Conservation (phyloP, 768 basidiomycete genomes). For the Lactifluus subvellereus region DNA sequence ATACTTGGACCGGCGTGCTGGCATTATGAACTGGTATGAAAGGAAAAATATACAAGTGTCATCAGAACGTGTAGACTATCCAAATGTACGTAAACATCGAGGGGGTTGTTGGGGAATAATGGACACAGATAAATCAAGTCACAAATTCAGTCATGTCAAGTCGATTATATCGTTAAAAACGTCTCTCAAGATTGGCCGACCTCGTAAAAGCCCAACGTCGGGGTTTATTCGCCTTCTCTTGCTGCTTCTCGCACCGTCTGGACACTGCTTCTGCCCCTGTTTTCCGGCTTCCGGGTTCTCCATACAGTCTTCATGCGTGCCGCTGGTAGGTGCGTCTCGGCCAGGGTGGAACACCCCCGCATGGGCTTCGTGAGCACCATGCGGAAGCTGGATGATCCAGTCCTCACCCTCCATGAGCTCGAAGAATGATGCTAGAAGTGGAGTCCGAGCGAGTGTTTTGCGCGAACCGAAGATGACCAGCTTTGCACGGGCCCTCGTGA, state of each 20-base stretch:
- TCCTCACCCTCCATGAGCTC: conserved; percentile 58
- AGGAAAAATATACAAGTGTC: not conserved
- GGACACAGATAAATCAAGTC: not conserved
- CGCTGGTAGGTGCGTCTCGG: conserved; percentile 10
- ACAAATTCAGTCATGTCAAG: conserved; percentile 11
- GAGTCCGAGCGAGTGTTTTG: conserved; percentile 57
- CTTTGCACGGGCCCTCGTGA: conserved; percentile 89
- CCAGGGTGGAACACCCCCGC: conserved; percentile 38
- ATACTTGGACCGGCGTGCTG: conserved; percentile 64
- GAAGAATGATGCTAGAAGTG: conserved; percentile 71
- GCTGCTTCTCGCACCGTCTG: conserved; percentile 24
- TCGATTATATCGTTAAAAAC: conserved; percentile 40
- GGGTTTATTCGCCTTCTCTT: conserved; percentile 35
- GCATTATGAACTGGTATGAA: conserved; percentile 11
- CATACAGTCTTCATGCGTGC: conserved; percentile 9
- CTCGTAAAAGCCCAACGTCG: conserved; percentile 44
- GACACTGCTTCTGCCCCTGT: conserved; percentile 33
- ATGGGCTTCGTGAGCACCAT: conserved; percentile 41
- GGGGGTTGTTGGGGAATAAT: not conserved
- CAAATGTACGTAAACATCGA: not conserved
- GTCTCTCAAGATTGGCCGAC: conserved; percentile 57
- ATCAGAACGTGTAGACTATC: conserved; percentile 1
- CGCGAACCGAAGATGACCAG: conserved; percentile 87
- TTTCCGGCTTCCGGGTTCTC: conserved; percentile 28
- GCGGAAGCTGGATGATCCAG: conserved; percentile 65